These are phyloP conservation scores for Zymoseptoria crescenta DNA, from an alignment of 2,329 filamentous ascomycete genomes.

Conservation along the genomic window DNA sequence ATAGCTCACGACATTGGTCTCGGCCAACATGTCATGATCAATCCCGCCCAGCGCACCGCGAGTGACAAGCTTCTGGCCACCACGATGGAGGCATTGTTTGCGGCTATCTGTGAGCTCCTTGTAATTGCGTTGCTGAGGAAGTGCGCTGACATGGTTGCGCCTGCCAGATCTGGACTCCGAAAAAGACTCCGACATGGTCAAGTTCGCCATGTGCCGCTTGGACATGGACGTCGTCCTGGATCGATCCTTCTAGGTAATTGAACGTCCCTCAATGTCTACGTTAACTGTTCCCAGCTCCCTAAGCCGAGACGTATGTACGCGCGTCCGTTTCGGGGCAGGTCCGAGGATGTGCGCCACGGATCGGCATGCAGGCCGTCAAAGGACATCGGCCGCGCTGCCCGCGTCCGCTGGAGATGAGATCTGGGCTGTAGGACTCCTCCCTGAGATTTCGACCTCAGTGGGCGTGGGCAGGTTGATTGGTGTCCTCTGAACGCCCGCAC, in stretches of 20 bases:
- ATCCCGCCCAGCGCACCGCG: not conserved
- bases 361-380: not conserved
- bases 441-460: not conserved
- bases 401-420: not conserved
- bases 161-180: not conserved
- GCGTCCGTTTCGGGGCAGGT: not conserved
- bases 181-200: not conserved
- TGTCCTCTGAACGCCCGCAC: not conserved
- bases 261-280: not conserved
- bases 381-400: not conserved
- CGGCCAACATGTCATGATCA: not conserved
- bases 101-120: not conserved
- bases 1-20: not conserved
- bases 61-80: conserved; percentile 1
- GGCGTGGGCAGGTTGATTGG: not conserved
- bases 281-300: not conserved
- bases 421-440: not conserved
- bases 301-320: not conserved
- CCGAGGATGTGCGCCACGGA: not conserved
- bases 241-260: not conserved
- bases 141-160: not conserved
- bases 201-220: not conserved
- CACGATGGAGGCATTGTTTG: not conserved
- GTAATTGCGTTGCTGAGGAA: not conserved
- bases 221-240: not conserved